Base-by-base conservation (phyloP, 2,329 filamentous ascomycete genomes). In the Microthyrium microscopicum region DNA sequence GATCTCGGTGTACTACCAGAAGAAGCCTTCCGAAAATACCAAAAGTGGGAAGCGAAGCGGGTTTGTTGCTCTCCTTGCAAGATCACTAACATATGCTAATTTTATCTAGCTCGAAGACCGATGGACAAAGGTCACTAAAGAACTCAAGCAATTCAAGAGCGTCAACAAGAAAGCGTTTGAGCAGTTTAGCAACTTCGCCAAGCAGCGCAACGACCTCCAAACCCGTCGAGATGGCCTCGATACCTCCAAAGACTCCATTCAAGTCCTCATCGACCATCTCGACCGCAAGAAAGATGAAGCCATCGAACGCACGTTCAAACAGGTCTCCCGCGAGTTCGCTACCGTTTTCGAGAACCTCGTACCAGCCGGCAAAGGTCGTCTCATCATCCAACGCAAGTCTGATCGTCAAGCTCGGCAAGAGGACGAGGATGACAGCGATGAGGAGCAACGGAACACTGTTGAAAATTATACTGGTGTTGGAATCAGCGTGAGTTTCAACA, bases 151-250 rank as follows among this genome's bases (percentile, higher is more conserved):
- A 53, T 95, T 89, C 60, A 83, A 84, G 35, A 83, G 94, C 48
- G 85, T 98, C 59, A 98, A 98, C 69, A 98, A 95, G 61, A 95
- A 98, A 60, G 89, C 89, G 0, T 93, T 95, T 51, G 91, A 98
- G 57, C 89, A 98, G 54, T 98, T 95, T 62, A 91, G 87, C 60
- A 92, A 77, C 58, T 98, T 95, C 53, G 94, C 87, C 5, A 79
- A 76, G 32, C 83, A 94, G 56, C 78, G 91, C 37, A 85, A 93
- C 40, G 77, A 78, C 16, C 66, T 98, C 13, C 79, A 80, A 31
- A 78, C 80, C 48, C 78, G 89, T 44, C 73, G 87, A 31, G 71
- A 77, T 45, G 89, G 95, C 52, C 72, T 98, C 8, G 83, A 93
- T 46, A 75, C 73, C 11, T 87, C 81, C 3, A 83, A 92, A 44